Conservation (phyloP, 2,329 filamentous ascomycete species). For the Elsinoe arachidis region DNA sequence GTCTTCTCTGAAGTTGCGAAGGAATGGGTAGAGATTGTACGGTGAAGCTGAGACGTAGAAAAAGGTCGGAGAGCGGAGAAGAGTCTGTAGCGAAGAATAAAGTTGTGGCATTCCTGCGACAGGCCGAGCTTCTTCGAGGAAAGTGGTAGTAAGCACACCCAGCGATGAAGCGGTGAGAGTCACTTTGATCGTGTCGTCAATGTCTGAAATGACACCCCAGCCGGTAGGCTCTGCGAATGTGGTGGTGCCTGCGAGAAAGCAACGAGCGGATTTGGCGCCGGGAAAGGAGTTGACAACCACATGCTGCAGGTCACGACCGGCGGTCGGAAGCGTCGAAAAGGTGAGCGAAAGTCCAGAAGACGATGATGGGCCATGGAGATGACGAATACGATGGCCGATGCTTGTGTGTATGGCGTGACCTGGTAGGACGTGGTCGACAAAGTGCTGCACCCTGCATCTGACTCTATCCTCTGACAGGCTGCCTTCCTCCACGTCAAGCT, state of each 20-base stretch:
- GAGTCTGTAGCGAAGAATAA: slow-evolving; percentile 56
- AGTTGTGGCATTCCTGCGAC: slow-evolving; percentile 77
- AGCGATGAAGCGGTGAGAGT: slow-evolving; percentile 72
- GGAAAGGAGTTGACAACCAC: slow-evolving; percentile 34
- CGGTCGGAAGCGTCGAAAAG: slow-evolving; percentile 25
- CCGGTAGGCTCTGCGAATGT: slow-evolving; percentile 67
- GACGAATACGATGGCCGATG: slow-evolving; percentile 38
- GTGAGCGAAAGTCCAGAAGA: slow-evolving; percentile 27
- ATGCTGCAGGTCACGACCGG: slow-evolving; percentile 15
- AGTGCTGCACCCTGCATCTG: slow-evolving; percentile 61
- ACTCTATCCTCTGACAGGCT: slow-evolving; percentile 45
- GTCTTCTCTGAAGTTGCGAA: slow-evolving; percentile 61
- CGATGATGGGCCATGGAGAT: slow-evolving; percentile 27
- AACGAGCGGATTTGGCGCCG: neutral
- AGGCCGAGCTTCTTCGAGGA: slow-evolving; percentile 63
- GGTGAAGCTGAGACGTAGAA: slow-evolving; percentile 93
- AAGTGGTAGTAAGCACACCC: slow-evolving; percentile 76
- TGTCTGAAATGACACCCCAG: slow-evolving; percentile 79
- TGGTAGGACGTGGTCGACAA: slow-evolving; percentile 67
- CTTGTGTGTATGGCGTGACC: slow-evolving; percentile 59
- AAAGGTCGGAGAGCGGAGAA: slow-evolving; percentile 58
- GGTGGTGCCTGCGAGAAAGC: slow-evolving; percentile 35
- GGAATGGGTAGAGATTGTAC: slow-evolving; percentile 87
- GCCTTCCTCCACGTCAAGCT: slow-evolving; percentile 44
- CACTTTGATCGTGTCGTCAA: slow-evolving; percentile 93